Conservation (phyloP, 371 early-diverging fungal genomes). For the Syncephalastrum sp. region DNA sequence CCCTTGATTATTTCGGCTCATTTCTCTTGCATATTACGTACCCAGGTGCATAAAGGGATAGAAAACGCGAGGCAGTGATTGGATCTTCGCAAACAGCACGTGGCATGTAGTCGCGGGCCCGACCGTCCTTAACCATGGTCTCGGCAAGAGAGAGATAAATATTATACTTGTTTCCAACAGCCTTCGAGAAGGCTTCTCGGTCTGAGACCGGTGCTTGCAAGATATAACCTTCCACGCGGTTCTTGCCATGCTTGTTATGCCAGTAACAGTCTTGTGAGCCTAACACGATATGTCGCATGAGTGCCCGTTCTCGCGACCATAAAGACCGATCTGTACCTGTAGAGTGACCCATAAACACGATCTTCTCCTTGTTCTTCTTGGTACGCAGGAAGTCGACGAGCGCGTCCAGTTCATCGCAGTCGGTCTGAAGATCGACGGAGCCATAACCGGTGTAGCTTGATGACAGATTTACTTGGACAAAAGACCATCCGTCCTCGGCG, state of each 20-base stretch:
- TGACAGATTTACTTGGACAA: conserved; percentile 50
- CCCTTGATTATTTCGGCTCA: not conserved
- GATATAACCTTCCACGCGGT: conserved; percentile 40
- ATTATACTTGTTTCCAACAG: conserved; percentile 23
- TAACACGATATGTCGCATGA: conserved; percentile 3
- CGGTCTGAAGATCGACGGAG: conserved; percentile 35
- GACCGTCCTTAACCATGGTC: conserved; percentile 34
- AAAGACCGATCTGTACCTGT: conserved; percentile 28
- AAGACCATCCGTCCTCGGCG: conserved; percentile 31
- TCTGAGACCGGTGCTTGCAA: conserved; percentile 59
- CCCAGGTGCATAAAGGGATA: conserved; percentile 43
- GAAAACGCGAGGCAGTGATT: conserved; percentile 49
- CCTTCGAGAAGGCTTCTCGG: conserved; percentile 33
- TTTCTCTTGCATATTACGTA: conserved; percentile 11
- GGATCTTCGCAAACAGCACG: conserved; percentile 31
- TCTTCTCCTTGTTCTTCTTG: conserved; percentile 30
- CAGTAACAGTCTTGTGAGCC: conserved; percentile 53
- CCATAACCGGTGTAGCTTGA: conserved; percentile 55
- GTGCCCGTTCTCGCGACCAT: not conserved
- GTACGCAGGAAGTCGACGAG: conserved; percentile 34
- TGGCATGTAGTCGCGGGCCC: conserved; percentile 44
- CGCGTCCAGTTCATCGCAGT: conserved; percentile 40
- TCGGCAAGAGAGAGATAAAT: conserved; percentile 29
- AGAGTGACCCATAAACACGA: conserved; percentile 56
- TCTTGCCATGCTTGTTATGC: conserved; percentile 39